Evolutionary conservation across 2,329 filamentous ascomycete species (phyloP), one percentile per base, ranked within the genome.

Genomic region (Talaromyces sp.): DNA sequence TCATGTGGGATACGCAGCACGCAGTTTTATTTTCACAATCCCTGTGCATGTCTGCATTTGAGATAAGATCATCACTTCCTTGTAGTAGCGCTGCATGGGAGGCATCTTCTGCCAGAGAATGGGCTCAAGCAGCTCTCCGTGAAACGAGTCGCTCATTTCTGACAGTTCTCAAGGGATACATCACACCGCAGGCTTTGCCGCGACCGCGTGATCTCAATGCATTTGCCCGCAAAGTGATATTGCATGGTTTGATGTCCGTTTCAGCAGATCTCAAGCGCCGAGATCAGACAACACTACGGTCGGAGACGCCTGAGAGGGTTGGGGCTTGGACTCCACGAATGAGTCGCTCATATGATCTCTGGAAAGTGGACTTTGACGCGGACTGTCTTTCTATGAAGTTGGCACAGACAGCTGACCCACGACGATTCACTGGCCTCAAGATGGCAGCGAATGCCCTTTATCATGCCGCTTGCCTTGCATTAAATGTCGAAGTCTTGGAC

Each of bases 1-100:
- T 87, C 64, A 82, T 86, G 74, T 86, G 84, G 84, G 84, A 86
- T 58, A 85, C 82, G 0, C 83, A 86, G 49, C 83, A 86, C 54
- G 83, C 84, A 0, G 82, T 86, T 0, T 72, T 86, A 0, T 86
- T 86, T 65, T 86, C 82, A n/a, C 84, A 86, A 62, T 85, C 82
- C 4, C 75, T 87, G 0, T 86, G 84, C 67, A 86, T 86, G 83
- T 86, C 82, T 1, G 82, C 83, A 0, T 86, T 86, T 45, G 84
- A 86, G 60, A 75, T 87, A 1, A 77, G 82, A 0, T 77, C 83
- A 0, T 75, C 77, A 2, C 65, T 86, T 2, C 84, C 84, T 0
- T 86, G 82, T 60, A 75, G 78, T 36, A 75, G 83, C 45, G 65
- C 72, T 0, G 60, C 80, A 0, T 87, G 84, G 84, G 83, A 86